These are phyloP conservation scores for Tagetes erecta DNA, from an alignment of 129 eudicot species.

Conservation along the genomic window DNA sequence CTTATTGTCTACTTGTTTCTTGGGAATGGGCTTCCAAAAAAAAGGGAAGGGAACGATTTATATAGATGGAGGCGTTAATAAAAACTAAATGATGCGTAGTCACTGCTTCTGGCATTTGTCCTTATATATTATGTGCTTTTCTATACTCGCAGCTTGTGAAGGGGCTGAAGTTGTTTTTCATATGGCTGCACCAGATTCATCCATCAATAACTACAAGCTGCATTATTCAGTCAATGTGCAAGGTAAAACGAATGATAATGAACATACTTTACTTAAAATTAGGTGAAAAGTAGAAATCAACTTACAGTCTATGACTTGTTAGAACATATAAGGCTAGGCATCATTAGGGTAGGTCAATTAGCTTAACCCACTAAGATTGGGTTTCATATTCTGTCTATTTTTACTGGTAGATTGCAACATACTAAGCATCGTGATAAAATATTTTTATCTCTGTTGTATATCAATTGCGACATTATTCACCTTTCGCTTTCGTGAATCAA, in stretches of 20 bases:
- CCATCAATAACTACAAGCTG: conserved; percentile 77
- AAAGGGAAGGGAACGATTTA: neutral
- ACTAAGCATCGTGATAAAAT: no score
- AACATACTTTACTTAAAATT: neutral
- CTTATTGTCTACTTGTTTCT: neutral
- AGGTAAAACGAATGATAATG: conserved; percentile 47
- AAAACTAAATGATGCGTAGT: conserved; percentile 2
- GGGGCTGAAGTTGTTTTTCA: conserved; percentile 97
- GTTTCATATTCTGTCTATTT: no score
- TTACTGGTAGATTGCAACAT: no score
- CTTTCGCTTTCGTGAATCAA: no score
- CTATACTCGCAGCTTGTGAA: conserved; percentile 60
- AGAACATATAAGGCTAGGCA: neutral
- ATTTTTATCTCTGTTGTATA: no score
- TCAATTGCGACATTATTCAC: no score
- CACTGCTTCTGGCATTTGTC: conserved; percentile 19
- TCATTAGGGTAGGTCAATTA: no score
- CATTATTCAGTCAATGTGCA: conserved; percentile 80
- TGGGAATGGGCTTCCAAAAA: neutral
- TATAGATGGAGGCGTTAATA: neutral
- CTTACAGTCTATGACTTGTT: neutral
- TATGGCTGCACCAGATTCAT: conserved; percentile 97
- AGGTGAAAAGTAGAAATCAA: neutral
- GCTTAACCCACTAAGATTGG: no score
- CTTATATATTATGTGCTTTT: conserved; percentile 4